Conservation (phyloP, 2,329 filamentous ascomycete species). For the Fusarium subtropicale region DNA sequence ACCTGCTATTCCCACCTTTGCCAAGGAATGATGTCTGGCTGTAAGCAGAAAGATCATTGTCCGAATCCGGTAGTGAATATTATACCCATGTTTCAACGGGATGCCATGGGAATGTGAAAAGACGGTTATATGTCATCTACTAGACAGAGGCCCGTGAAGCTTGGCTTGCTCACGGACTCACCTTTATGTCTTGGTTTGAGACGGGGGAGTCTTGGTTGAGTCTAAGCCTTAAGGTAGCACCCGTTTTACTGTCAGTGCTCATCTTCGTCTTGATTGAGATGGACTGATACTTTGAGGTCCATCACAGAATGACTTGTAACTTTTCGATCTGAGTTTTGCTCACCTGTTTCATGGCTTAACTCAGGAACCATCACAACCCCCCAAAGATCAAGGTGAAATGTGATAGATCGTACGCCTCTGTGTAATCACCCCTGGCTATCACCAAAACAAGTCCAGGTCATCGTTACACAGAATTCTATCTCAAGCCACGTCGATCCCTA, state of each 20-base stretch:
- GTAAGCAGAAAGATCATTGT: background rate
- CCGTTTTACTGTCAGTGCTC: background rate
- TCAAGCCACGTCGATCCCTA: background rate
- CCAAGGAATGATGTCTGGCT: slow-evolving; percentile 21
- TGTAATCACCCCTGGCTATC: background rate
- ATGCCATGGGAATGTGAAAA: background rate
- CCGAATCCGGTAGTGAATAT: slow-evolving; percentile 8
- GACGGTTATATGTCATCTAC: background rate
- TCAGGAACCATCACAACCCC: background rate
- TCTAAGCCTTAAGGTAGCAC: background rate
- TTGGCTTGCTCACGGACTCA: background rate
- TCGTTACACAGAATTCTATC: background rate
- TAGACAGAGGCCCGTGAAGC: background rate
- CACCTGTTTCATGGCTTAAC: background rate
- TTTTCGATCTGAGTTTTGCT: background rate
- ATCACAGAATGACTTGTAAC: background rate
- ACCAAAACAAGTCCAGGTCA: background rate
- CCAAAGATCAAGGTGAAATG: background rate
- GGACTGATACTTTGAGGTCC: too few species aligned
- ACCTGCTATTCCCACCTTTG: background rate
- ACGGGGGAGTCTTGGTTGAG: background rate
- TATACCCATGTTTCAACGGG: background rate
- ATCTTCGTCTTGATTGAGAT: too few species aligned
- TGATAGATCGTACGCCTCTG: background rate
- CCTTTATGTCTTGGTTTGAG: background rate